Conservation (phyloP, 148 eudicot genomes). For the Fagopyrum homotropicum region DNA sequence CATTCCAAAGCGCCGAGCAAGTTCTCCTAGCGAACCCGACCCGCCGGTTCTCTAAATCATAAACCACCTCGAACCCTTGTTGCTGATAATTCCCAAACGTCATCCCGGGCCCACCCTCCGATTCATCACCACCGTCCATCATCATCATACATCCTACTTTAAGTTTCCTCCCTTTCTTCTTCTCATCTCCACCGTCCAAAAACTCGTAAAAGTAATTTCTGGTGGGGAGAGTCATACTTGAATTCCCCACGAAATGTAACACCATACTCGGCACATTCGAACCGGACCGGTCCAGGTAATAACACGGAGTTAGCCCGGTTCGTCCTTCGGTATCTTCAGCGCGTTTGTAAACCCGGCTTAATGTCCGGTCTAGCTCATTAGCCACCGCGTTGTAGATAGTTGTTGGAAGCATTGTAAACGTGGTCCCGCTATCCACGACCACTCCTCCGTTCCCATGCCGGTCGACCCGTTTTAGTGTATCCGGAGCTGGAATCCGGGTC, state of each 20-base stretch:
- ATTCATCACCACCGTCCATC: conserved; percentile 77
- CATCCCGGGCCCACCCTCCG: conserved; percentile 70
- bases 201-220: conserved; percentile 77
- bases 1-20: conserved; percentile 79
- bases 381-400: conserved; percentile 34
- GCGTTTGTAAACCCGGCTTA: conserved; percentile 34
- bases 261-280: conserved; percentile 42
- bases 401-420: conserved; percentile 63
- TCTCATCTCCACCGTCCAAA: conserved; percentile 40
- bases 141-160: conserved; percentile 78
- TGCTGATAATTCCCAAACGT: conserved; percentile 89
- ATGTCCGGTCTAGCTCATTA: conserved; percentile 33
- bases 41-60: conserved; percentile 65
- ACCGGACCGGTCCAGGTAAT: conserved; percentile 24
- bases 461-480: conserved; percentile 37
- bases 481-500: conserved; percentile 39
- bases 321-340: conserved; percentile 40
- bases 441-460: conserved; percentile 62
- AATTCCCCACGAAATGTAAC: conserved; percentile 68
- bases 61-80: conserved; percentile 91
- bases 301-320: conserved; percentile 84
- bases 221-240: conserved; percentile 64
- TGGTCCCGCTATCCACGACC: conserved; percentile 88
- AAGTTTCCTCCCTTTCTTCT: conserved; percentile 33
- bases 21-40: conserved; percentile 75